Evolutionary conservation across 1,284 basidiomycete species (phyloP).

Genomic region (Lentinula novae-zelandiae): DNA sequence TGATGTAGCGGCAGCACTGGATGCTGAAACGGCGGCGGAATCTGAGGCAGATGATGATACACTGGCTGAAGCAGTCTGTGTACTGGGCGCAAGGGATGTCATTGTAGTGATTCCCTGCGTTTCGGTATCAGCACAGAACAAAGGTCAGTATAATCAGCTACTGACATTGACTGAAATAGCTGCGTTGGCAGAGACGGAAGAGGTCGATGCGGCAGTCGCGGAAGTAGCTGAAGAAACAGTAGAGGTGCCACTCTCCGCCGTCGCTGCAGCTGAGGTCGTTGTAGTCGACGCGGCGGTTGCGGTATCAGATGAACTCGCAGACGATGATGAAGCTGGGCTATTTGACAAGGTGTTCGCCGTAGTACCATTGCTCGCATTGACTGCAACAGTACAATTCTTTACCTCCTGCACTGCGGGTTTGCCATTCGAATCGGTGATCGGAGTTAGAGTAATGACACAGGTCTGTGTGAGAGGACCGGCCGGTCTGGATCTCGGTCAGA

Average conservation of each 20-base stretch:
- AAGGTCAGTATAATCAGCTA: not conserved
- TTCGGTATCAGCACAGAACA: not conserved
- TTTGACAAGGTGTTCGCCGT: conserved; percentile 14
- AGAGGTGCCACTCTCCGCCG: conserved; percentile 13
- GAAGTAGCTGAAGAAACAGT: conserved; percentile 1
- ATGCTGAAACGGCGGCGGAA: conserved; percentile 8
- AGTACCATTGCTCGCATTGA: conserved; percentile 16
- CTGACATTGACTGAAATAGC: conserved; percentile 11
- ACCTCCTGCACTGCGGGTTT: conserved; percentile 54
- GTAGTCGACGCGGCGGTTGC: conserved; percentile 11
- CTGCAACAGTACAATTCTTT: conserved; percentile 47
- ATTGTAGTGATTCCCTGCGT: conserved; percentile 3
- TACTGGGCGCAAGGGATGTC: not conserved
- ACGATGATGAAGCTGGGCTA: conserved; percentile 11
- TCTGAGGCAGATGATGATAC: conserved; percentile 11
- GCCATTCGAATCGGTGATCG: conserved; percentile 43
- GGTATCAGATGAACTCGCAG: not conserved
- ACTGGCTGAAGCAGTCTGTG: conserved; percentile 11
- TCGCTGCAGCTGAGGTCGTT: conserved; percentile 15
- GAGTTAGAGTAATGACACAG: conserved; percentile 62
- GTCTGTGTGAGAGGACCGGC: conserved; percentile 56
- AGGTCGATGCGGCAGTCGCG: conserved; percentile 11
- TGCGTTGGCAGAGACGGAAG: not conserved
- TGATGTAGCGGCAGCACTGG: conserved; percentile 14
- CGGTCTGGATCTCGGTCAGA: conserved; percentile 22